These are phyloP conservation scores for Betula pendula DNA, from an alignment of 306 rosid species.

Conservation along the genomic window DNA sequence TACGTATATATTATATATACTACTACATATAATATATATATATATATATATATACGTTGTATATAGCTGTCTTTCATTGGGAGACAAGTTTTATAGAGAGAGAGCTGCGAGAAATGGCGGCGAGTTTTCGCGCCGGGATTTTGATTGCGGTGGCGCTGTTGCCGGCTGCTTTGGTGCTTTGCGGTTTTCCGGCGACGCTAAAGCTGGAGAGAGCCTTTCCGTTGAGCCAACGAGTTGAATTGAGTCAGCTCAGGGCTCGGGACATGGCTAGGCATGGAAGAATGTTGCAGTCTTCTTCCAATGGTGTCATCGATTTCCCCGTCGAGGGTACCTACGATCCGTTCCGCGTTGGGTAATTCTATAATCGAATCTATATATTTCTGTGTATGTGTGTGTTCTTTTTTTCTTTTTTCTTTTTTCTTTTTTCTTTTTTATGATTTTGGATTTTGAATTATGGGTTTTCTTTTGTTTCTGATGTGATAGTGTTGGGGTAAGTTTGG, in stretches of 20 bases:
- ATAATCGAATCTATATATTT: neutral
- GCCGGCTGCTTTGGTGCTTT: conserved; percentile 26
- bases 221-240: conserved; percentile 58
- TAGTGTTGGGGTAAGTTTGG: conserved; percentile 18
- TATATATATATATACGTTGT: no score
- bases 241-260: conserved; percentile 66
- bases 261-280: conserved; percentile 73
- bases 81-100: neutral
- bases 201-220: conserved; percentile 86
- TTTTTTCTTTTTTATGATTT: neutral
- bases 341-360: conserved; percentile 72
- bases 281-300: conserved; percentile 64
- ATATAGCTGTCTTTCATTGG: neutral
- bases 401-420: no score
- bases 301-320: conserved; percentile 66
- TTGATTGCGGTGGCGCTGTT: conserved; percentile 28
- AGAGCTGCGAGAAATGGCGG: conserved; percentile 40
- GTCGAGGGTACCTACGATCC: conserved; percentile 85
- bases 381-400: neutral
- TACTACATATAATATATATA: no score
- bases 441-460: conserved; percentile 2
- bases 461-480: conserved; percentile 7
- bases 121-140: conserved; percentile 24
- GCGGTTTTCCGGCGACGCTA: conserved; percentile 58
- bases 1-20: no score